Evolutionary conservation across 2,329 filamentous ascomycete genomes (phyloP).

Genomic region (Penicillium sp.): DNA sequence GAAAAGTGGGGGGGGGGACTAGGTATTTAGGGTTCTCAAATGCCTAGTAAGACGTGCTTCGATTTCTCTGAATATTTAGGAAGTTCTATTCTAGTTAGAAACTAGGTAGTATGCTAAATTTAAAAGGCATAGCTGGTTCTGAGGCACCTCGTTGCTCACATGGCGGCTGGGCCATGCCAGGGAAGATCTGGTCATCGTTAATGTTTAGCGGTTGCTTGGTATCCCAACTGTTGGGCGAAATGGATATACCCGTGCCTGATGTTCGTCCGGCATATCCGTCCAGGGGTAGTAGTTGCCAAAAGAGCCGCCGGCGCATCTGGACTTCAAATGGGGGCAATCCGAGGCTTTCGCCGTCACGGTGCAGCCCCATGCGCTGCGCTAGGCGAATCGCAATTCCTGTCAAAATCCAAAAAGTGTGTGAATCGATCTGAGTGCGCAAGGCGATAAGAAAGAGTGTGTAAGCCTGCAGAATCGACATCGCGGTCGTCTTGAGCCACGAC

Average conservation of each 20-base stretch:
- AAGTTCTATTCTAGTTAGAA: too few species aligned
- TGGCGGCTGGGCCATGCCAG: conserved; percentile 40
- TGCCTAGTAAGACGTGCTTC: too few species aligned
- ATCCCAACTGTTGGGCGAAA: conserved; percentile 14
- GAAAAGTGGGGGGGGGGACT: too few species aligned
- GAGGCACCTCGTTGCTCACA: conserved; percentile 38
- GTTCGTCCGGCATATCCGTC: conserved; percentile 28
- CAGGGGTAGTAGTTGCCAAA: conserved; percentile 25
- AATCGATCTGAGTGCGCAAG: conserved; percentile 40
- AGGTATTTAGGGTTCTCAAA: too few species aligned
- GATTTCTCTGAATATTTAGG: too few species aligned
- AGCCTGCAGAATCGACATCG: conserved; percentile 16
- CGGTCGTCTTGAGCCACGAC: conserved; percentile 17
- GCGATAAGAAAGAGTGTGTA: conserved; percentile 15
- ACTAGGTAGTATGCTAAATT: too few species aligned
- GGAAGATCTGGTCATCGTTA: conserved; percentile 36
- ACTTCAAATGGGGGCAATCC: conserved; percentile 47
- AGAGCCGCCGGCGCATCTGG: conserved; percentile 33
- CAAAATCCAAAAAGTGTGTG: conserved; percentile 52
- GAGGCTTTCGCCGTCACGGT: conserved; percentile 46
- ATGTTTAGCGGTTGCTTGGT: conserved; percentile 41
- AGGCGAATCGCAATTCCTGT: conserved; percentile 47
- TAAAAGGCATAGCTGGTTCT: too few species aligned
- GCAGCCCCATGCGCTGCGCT: conserved; percentile 48
- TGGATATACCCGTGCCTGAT: conserved; percentile 22